Conservation (phyloP, 768 basidiomycete genomes). For the Paxillus ammoniavirescens region DNA sequence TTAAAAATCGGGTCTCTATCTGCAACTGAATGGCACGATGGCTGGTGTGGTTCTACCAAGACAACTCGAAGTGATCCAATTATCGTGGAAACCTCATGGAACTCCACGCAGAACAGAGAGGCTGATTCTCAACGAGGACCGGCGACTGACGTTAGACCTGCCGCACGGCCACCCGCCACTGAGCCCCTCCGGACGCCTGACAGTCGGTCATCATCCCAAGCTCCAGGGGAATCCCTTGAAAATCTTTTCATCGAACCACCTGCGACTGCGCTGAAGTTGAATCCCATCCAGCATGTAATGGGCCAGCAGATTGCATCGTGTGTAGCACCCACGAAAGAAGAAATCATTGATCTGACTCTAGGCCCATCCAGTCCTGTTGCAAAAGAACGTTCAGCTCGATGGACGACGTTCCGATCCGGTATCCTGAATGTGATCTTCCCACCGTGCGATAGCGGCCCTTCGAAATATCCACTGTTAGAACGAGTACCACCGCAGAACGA, state of each 20-base stretch:
- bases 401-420: slow-evolving; percentile 29
- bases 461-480: not conserved
- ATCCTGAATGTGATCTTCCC: slow-evolving; percentile 12
- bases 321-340: not conserved
- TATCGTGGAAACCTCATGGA: not conserved
- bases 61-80: slow-evolving; percentile 1
- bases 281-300: not conserved
- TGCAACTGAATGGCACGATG: not conserved
- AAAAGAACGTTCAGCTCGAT: slow-evolving; percentile 8
- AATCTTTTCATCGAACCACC: not conserved
- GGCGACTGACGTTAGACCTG: not conserved
- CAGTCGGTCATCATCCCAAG: not conserved
- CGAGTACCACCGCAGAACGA: not conserved
- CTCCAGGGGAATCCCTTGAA: not conserved
- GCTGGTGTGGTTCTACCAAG: slow-evolving; percentile 3
- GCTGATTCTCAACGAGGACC: slow-evolving; percentile 3
- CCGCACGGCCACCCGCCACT: not conserved
- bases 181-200: not conserved
- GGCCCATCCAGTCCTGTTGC: not conserved
- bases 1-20: not conserved
- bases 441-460: not conserved
- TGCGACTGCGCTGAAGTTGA: not conserved
- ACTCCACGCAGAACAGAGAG: slow-evolving; percentile 11
- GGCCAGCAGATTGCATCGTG: not conserved
- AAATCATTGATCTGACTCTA: slow-evolving; percentile 9